Evolutionary conservation across 2,329 filamentous ascomycete genomes (phyloP), one percentile per base, ranked within the genome.

Genomic region (Beauveria australis): DNA sequence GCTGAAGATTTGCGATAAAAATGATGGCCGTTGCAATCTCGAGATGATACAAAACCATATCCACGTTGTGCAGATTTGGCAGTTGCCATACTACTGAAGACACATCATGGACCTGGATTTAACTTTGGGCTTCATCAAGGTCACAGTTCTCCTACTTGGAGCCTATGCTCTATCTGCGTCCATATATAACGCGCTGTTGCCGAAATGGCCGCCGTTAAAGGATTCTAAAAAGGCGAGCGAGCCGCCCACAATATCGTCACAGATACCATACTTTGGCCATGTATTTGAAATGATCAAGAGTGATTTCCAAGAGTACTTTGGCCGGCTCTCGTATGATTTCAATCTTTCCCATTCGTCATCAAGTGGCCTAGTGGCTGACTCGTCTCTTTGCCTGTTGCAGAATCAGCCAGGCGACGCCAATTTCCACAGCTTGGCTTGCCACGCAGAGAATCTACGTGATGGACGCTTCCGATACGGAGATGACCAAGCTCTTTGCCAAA

Each of bases 401-500:
- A 22, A 48, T 59, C 12, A 59, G 56, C 47, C 56, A 59, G 22
- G 47, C 40, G 18, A 59, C 56, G 26, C 47, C 56, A 12, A 48
- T 59, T 9, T 59, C 56, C 2, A 40, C 52, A 18, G 56, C 56
- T 2, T n/a, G 19, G 12, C 56, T 59, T n/a, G 30, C 44, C 7
- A 59, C 56, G 24, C 56, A 59, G 37, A 43, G 56, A 9, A 59
- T 59, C 3, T 59, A 59, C 18, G 56, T 59, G 0, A 48, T 59
- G 24, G 56, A 59, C 24, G 56, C 56, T 12, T 59, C 56, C 56
- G 33, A 59, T 24, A 48, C 46, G n/a, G 56, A 59, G 44, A 59
- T 59, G 56, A 59, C 56, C 24, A 59, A 59, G 37, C 47, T 59
- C n/a, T 59, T 59, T 52, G 56, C 56, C 24, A 52, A 48, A 8